Evolutionary conservation across 306 rosid genomes (phyloP).

Genomic region (Dryas octopetala): DNA sequence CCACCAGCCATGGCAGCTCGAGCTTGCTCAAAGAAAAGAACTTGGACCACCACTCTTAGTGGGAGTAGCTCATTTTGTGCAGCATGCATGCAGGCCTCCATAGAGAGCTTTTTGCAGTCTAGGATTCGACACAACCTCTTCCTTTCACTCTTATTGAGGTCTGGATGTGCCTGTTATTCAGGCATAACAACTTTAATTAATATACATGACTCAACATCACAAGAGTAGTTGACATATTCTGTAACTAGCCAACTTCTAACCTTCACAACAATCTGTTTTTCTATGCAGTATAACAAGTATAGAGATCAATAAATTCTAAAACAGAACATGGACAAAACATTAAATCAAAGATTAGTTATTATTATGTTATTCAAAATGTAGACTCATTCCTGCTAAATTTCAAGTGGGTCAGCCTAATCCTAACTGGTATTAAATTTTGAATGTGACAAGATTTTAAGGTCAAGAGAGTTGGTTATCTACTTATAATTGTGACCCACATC

Average conservation of each 20-base stretch:
- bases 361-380: background rate
- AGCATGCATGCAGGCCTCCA: conserved; percentile 99
- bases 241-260: background rate
- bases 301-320: background rate
- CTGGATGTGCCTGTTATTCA: conserved; percentile 80
- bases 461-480: conserved; percentile 88
- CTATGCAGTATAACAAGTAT: too few species aligned
- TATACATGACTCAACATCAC: conserved; percentile 5
- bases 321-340: conserved; percentile 8
- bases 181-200: conserved; percentile 24
- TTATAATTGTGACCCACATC: conserved; percentile 56
- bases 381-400: conserved; percentile 28
- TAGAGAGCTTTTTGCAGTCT: conserved; percentile 90
- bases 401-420: conserved; percentile 64
- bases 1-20: conserved; percentile 72
- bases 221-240: background rate
- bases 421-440: conserved; percentile 45
- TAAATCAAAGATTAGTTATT: conserved; percentile 6
- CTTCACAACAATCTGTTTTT: background rate
- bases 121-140: conserved; percentile 83
- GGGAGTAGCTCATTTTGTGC: conserved; percentile 97
- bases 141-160: conserved; percentile 88
- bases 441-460: conserved; percentile 76
- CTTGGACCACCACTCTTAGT: conserved; percentile 94
- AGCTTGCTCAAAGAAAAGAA: conserved; percentile 96